Conservation (phyloP, 352 stramenopile genomes). For the Pythium utonaiense region DNA sequence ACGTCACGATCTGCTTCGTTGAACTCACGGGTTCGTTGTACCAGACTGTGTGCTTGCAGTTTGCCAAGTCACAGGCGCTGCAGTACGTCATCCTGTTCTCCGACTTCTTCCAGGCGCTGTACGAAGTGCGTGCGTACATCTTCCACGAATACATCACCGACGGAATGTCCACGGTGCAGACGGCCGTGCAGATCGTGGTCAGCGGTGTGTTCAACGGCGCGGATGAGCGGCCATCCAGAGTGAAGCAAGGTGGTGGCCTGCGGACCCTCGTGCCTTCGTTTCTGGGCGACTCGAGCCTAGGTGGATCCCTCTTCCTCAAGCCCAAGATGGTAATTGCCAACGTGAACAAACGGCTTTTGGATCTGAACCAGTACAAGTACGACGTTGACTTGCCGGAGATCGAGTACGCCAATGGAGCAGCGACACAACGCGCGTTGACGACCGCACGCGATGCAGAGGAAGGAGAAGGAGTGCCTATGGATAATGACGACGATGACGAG, state of each 20-base stretch:
- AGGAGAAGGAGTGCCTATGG: neutral
- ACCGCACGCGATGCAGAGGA: neutral
- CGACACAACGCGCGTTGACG: neutral
- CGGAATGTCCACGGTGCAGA: constrained; percentile 14
- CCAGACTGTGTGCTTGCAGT: constrained; percentile 31
- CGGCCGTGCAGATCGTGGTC: constrained; percentile 15
- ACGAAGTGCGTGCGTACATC: constrained; percentile 22
- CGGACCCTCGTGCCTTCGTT: neutral
- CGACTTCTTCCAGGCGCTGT: constrained; percentile 24
- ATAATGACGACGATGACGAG: neutral
- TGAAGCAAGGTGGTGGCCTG: neutral
- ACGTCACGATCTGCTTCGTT: constrained; percentile 43
- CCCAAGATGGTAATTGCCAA: constrained; percentile 8
- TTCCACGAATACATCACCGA: constrained; percentile 21
- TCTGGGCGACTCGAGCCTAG: neutral
- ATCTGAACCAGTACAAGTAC: constrained; percentile 14
- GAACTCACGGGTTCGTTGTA: constrained; percentile 33
- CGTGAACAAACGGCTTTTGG: constrained; percentile 6
- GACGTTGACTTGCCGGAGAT: constrained; percentile 4
- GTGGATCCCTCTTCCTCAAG: constrained; percentile 13
- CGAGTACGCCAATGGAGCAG: neutral
- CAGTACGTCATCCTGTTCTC: constrained; percentile 22
- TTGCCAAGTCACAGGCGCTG: constrained; percentile 7
- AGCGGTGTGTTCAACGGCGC: constrained; percentile 4
- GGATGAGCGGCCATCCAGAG: neutral